A percentile compares a stretch with the other conserved stretches of the same genome.
These are phyloP conservation scores for Fusarium zealandicum DNA, from an alignment of 2,329 filamentous ascomycete species.

Conservation along the genomic window DNA sequence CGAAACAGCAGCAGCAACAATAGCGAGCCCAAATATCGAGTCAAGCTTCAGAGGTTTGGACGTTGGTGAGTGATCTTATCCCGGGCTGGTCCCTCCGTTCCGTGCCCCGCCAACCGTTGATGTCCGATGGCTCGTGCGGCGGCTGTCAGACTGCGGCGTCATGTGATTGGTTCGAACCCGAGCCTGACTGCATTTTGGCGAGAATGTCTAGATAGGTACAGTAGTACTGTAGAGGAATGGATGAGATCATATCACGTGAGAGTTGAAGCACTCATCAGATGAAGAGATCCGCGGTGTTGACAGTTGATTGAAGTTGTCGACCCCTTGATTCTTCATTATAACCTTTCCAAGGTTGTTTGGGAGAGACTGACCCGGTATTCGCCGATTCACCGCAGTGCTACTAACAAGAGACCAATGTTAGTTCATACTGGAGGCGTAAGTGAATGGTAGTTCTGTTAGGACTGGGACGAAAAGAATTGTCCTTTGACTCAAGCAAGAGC, in stretches of 20 bases:
- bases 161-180: conserved; percentile 32
- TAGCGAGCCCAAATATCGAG: conserved; percentile 21
- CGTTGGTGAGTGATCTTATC: conserved; percentile 23
- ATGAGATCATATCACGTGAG: conserved; percentile 19
- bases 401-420: too few relatives aligned
- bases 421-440: too few relatives aligned
- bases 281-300: too few relatives aligned
- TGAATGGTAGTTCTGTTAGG: not conserved
- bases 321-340: too few relatives aligned
- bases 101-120: conserved; percentile 32
- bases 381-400: not conserved
- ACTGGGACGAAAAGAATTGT: too few relatives aligned
- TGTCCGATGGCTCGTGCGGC: conserved; percentile 28
- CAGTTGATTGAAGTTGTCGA: not conserved
- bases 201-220: not conserved
- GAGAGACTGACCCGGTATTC: not conserved
- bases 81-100: conserved; percentile 24
- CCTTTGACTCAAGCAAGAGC: too few relatives aligned
- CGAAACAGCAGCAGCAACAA: conserved; percentile 13
- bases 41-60: conserved; percentile 30
- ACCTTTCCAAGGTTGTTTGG: too few relatives aligned
- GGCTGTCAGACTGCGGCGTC: conserved; percentile 15
- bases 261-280: too few relatives aligned
- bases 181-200: conserved; percentile 9
- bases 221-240: not conserved